These are phyloP conservation scores for Tranzscheliella williamsii DNA, from an alignment of 1,284 basidiomycete species.

Conservation along the genomic window DNA sequence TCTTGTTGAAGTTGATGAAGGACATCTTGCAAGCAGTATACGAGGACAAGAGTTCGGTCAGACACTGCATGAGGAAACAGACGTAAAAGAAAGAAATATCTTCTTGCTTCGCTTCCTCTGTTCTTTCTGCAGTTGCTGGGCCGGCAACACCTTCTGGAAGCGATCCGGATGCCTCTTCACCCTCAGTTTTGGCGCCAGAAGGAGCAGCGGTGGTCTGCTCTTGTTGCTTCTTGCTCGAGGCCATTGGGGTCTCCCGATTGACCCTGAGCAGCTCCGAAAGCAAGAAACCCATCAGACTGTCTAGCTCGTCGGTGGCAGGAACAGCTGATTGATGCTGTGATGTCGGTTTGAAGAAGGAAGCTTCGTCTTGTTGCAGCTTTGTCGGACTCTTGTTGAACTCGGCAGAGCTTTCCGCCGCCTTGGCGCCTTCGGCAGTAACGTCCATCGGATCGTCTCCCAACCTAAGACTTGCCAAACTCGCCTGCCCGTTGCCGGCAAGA, in stretches of 20 bases:
- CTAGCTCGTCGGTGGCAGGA: slow-evolving; percentile 56
- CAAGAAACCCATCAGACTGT: slow-evolving; percentile 73
- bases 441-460: slow-evolving; percentile 71
- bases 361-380: slow-evolving; percentile 7
- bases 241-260: neutral
- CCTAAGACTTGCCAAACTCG: slow-evolving; percentile 33
- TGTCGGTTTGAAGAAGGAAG: slow-evolving; percentile 20
- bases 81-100: slow-evolving; percentile 68
- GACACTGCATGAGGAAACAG: slow-evolving; percentile 85
- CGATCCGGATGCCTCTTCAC: neutral
- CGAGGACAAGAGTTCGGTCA: slow-evolving; percentile 89
- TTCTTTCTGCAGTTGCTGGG: neutral
- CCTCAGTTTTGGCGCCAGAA: neutral
- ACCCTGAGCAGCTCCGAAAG: slow-evolving; percentile 71
- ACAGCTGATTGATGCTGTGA: slow-evolving; percentile 3
- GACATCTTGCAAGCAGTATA: slow-evolving; percentile 87
- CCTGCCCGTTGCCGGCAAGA: slow-evolving; percentile 34
- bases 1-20: slow-evolving; percentile 77
- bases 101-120: slow-evolving; percentile 20
- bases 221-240: neutral
- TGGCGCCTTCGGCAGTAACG: slow-evolving; percentile 58
- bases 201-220: neutral
- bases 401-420: slow-evolving; percentile 1
- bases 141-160: neutral
- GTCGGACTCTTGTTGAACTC: neutral